Percentiles rank a stretch among this genome's conserved stretches.
phyloP scores from a whole-genome alignment of 495 filamentous ascomycete species.

The Aspergillus conjunctus region DNA sequence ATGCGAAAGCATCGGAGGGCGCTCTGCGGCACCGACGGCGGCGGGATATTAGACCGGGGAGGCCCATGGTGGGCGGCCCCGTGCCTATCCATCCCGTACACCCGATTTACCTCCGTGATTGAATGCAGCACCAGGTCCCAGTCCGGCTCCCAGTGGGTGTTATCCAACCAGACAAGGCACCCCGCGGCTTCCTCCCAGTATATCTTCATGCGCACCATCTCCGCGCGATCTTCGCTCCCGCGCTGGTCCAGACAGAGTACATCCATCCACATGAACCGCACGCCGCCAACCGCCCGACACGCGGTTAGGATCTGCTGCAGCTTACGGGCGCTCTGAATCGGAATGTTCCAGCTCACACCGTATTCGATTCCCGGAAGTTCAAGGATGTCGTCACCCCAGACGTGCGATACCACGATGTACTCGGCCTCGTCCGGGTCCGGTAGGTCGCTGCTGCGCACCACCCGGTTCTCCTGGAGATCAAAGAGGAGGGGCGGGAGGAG shows the following conservation, averaged over 20 bases:
- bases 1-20: background rate
- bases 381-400: background rate
- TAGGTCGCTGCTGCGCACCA: background rate
- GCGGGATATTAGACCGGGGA: background rate
- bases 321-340: background rate
- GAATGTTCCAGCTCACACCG: background rate
- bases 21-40: background rate
- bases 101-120: background rate
- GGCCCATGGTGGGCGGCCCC: background rate
- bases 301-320: slow-evolving; percentile 4
- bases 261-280: slow-evolving; percentile 9
- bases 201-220: background rate
- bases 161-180: slow-evolving; percentile 7
- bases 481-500: background rate
- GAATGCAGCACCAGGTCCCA: background rate
- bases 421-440: background rate
- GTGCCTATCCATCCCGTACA: background rate
- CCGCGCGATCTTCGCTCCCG: background rate
- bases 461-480: background rate
- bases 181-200: background rate
- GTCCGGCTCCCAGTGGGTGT: background rate
- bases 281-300: background rate
- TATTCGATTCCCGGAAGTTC: background rate
- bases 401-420: background rate
- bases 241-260: slow-evolving; percentile 5